A percentile compares a stretch with the other conserved stretches of the same genome.
Evolutionary conservation across 2,329 filamentous ascomycete species (phyloP).

Genomic region (Madurella mycetomatis): DNA sequence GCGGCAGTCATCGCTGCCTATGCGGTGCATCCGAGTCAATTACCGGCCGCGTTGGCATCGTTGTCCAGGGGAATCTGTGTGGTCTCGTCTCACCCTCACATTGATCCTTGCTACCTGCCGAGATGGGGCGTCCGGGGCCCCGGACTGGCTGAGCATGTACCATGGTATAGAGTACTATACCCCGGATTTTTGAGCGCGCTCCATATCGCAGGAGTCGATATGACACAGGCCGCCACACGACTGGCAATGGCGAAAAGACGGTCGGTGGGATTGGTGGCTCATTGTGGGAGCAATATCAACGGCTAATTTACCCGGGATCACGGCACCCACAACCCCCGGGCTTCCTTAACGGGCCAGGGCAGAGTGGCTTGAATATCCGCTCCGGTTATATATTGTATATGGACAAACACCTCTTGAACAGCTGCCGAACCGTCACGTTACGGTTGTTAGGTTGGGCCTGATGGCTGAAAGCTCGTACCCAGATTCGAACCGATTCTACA

Average conservation of each 20-base stretch:
- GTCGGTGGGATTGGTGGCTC: constrained; percentile 10
- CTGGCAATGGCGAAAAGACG: background rate
- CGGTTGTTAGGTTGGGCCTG: no score
- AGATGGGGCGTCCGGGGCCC: constrained; percentile 13
- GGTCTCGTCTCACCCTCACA: constrained; percentile 9
- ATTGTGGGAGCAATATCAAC: constrained; percentile 16
- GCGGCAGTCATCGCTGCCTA: background rate
- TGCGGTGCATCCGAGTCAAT: constrained; percentile 3
- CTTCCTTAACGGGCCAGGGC: constrained; percentile 9
- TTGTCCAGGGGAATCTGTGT: constrained; percentile 1
- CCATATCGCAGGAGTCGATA: constrained; percentile 3
- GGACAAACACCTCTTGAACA: constrained; percentile 3
- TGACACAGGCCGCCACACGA: constrained; percentile 6
- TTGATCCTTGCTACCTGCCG: constrained; percentile 13
- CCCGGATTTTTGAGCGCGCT: constrained; percentile 19
- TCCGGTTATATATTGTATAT: constrained; percentile 16
- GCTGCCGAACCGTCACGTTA: constrained; percentile 17
- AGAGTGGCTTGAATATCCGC: constrained; percentile 13
- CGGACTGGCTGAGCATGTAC: constrained; percentile 2
- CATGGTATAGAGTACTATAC: constrained; percentile 16
- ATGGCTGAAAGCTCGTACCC: no score
- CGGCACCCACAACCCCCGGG: constrained; percentile 11
- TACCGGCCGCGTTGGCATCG: constrained; percentile 6
- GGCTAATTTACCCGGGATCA: constrained; percentile 21
- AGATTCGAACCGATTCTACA: no score